Evolutionary conservation across 768 basidiomycete genomes (phyloP).

Genomic region (Kwoniella dendrophila): DNA sequence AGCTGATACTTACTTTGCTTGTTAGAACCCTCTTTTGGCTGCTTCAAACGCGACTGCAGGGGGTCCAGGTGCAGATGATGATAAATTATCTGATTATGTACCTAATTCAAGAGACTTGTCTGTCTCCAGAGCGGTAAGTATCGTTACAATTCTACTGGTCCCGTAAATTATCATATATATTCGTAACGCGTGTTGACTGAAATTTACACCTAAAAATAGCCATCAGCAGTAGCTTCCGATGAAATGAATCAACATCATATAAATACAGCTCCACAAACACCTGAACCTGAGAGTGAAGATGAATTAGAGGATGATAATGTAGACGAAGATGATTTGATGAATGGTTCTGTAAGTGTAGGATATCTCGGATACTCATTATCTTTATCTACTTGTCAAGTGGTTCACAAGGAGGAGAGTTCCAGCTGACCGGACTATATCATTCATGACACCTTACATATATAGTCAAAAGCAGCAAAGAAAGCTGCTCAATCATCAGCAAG

Average conservation of each 20-base stretch:
- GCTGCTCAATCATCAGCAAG: conserved; percentile 38
- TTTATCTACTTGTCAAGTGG: neutral
- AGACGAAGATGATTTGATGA: conserved; percentile 38
- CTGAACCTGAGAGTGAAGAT: conserved; percentile 40
- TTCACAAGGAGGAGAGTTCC: neutral
- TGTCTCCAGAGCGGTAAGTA: conserved; percentile 66
- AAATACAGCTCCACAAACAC: conserved; percentile 61
- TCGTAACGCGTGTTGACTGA: too few species aligned
- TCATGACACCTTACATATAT: neutral
- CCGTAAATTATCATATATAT: too few species aligned
- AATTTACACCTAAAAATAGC: conserved; percentile 25
- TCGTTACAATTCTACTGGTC: too few species aligned
- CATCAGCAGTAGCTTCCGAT: conserved; percentile 64
- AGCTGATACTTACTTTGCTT: conserved; percentile 1
- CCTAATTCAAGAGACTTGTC: conserved; percentile 84
- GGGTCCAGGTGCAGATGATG: conserved; percentile 63
- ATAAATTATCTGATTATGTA: conserved; percentile 85
- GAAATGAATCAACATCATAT: conserved; percentile 63
- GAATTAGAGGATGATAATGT: conserved; percentile 39
- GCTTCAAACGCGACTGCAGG: conserved; percentile 30
- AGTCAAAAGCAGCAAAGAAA: conserved; percentile 25
- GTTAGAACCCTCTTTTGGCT: conserved; percentile 47
- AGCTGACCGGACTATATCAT: conserved; percentile 3
- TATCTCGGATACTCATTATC: neutral
- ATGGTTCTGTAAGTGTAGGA: conserved; percentile 14